phyloP scores from a whole-genome alignment of 441 rosid genomes.

The Melastoma candidum region DNA sequence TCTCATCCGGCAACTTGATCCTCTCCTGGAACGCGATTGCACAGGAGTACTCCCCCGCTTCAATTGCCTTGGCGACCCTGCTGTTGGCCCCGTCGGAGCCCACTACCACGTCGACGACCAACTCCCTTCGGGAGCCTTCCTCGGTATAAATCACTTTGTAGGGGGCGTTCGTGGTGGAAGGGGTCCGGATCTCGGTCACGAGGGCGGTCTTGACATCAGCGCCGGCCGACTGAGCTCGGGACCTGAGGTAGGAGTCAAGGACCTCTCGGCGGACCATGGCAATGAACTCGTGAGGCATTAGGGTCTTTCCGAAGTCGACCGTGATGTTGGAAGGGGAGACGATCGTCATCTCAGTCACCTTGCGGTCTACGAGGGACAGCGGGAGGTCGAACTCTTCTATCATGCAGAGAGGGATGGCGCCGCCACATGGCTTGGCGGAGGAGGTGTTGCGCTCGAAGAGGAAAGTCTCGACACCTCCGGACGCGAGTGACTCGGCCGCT shows the following conservation, averaged over 20 bases:
- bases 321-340: slow-evolving; percentile 57
- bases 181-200: slow-evolving; percentile 38
- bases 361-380: slow-evolving; percentile 43
- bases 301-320: slow-evolving; percentile 53
- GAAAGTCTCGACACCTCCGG: slow-evolving; percentile 51
- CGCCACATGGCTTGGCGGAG: slow-evolving; percentile 58
- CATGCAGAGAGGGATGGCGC: slow-evolving; percentile 70
- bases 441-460: slow-evolving; percentile 49
- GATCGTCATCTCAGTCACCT: slow-evolving; percentile 48
- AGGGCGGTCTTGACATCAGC: slow-evolving; percentile 36
- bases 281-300: slow-evolving; percentile 41
- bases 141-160: slow-evolving; percentile 39
- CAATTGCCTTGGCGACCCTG: slow-evolving; percentile 41
- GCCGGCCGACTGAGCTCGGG: slow-evolving; percentile 42
- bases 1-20: slow-evolving; percentile 43
- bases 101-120: slow-evolving; percentile 42
- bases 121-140: slow-evolving; percentile 19
- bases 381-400: slow-evolving; percentile 55
- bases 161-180: slow-evolving; percentile 24
- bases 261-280: slow-evolving; percentile 70
- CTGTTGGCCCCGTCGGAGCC: slow-evolving; percentile 66
- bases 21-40: slow-evolving; percentile 67
- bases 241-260: slow-evolving; percentile 54
- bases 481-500: slow-evolving; percentile 41
- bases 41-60: slow-evolving; percentile 41